Conservation (phyloP, 2,329 filamentous ascomycete species). For the Beauveria bassiana region DNA sequence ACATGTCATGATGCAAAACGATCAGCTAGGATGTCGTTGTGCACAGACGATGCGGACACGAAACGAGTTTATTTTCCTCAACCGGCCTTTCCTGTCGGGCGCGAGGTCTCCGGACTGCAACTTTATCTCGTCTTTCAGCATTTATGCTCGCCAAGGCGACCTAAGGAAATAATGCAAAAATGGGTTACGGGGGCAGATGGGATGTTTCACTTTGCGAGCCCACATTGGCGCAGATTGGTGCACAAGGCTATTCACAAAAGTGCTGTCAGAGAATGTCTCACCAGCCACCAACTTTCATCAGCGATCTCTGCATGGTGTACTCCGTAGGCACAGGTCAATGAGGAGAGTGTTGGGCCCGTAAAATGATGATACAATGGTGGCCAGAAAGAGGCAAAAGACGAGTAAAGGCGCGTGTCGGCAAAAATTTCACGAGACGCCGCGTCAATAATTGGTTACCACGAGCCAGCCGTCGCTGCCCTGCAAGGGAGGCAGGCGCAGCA, state of each 20-base stretch:
- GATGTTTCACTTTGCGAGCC: neutral
- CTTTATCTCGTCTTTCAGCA: neutral
- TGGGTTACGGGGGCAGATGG: neutral
- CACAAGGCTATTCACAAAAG: neutral
- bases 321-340: neutral
- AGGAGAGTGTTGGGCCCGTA: neutral
- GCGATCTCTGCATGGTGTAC: neutral
- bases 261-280: slow-evolving; percentile 6
- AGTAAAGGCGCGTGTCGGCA: neutral
- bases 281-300: neutral
- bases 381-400: neutral
- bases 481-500: neutral
- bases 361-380: neutral
- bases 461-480: neutral
- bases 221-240: neutral
- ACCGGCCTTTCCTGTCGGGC: neutral
- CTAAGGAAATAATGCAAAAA: neutral
- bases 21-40: neutral
- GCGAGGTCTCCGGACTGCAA: neutral
- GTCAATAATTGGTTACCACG: neutral
- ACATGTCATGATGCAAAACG: neutral
- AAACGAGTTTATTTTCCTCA: neutral
- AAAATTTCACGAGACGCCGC: too few relatives aligned
- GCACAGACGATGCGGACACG: neutral
- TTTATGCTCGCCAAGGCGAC: neutral